Base-by-base conservation (phyloP, 2,329 filamentous ascomycete genomes). In the Capronia americana region DNA sequence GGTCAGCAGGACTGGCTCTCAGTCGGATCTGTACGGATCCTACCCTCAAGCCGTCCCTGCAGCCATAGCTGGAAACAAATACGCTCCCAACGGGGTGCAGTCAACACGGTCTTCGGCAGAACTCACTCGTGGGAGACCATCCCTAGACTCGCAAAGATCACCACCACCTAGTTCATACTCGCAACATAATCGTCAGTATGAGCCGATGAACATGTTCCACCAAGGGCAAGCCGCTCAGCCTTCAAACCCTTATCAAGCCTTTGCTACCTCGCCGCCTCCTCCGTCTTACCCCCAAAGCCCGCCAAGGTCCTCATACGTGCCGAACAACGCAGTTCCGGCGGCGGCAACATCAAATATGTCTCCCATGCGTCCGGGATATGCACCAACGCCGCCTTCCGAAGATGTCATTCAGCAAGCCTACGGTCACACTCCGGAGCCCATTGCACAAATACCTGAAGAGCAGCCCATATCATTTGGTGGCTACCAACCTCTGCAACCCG, bases 1-100 rank as follows among this genome's bases (percentile, higher is more conserved):
- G 2, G 86, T 93, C 66, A 93, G 90, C 75, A 86, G 90, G 50
- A 88, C 90, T 1, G 88, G 90, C 3, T 95, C 91, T 4, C 85
- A 83, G 17, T 87, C 92, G 54, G 93, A 97, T 71, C 79, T 91
- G 5, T 96, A 95, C 75, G 89, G 88, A 11, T 80, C 83, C 4
- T 87, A 85, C 73, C 78, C 79, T 6, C 76, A 75, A 57, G 73
- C 75, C 61, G 76, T 77, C 57, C 73, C 76, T 32, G 64, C 71
- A 58, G 73, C 76, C 70, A 72, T 71, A 46, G 63, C 74, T 2
- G 69, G 75, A 65, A 81, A 81, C 58, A 77, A 79, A 54, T 83
- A 83, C 73, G 77, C 80, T 53, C 79, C 81, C 10, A 76, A 74
- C 44, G 77, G 73, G 56, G 77, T 81, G 53, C 81, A 83, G 70